Evolutionary conservation across 257 asterid genomes (phyloP), one percentile per base, ranked within the genome.

Genomic region (Nicotiana paniculata): DNA sequence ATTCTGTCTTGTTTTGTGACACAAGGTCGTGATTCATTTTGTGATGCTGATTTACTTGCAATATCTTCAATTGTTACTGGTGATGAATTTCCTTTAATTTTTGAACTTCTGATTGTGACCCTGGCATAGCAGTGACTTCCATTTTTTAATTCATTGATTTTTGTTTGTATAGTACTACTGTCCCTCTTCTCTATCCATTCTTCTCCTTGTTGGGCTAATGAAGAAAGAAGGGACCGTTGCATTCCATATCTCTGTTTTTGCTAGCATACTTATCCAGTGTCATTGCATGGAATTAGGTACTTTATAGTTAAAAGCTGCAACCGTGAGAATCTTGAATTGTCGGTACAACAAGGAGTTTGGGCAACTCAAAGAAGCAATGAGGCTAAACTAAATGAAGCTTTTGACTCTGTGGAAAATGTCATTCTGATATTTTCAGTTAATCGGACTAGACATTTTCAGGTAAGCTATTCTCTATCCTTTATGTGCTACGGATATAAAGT

Each of bases 311-410:
- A 96, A 89, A 96, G 99, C 88, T 96, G 97, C 93, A 96, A 94
- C 86, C 90, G 92, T 17, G 98, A 96, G 94, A 96, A 96, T 92
- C 90, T 96, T 89, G 98, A 94, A 81, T 91, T 96, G 83, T 96
- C 98, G 54, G 99, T 93, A 67, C 97, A 96, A 85, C 99, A 96
- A 92, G 99, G 99, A 86, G 96, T 94, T 74, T 94, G 99, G 99
- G 99, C 99, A 83, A 96, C 99, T 82, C 99, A 96, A 85, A 83
- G 98, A 86, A 94, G 97, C 95, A 96, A 96, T 85, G 99, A 96
- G 83, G 96, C 97, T 84, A 96, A 96, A 90, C 98, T 94, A 76
- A 96, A 91, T 85, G 99, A 94, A 86, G 98, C 99, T 87, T 94
- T 96, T 87, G 99, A 96, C 82, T 89, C 98, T 79, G 95, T 91